Percentiles rank a stretch among this genome's conserved stretches.
Evolutionary conservation across 805 yeast genomes (phyloP).

Genomic region (Hanseniaspora nectarophila): DNA sequence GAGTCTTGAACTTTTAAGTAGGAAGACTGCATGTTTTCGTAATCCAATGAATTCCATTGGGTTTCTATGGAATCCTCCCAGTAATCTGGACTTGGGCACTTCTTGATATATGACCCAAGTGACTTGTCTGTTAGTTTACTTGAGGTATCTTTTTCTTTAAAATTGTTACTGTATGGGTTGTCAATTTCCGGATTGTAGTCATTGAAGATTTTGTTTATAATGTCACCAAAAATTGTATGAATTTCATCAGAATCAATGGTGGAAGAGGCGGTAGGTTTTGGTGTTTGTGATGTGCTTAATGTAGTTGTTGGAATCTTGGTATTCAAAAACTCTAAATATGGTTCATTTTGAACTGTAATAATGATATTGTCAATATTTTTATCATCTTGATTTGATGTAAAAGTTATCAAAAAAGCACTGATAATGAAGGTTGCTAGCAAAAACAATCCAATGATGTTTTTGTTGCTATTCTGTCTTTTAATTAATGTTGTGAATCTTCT

Average conservation of each 20-base stretch:
- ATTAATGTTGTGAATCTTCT: not conserved
- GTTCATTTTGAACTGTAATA: not conserved
- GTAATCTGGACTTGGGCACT: slow-evolving; percentile 9
- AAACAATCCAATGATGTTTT: not conserved
- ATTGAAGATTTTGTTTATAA: not conserved
- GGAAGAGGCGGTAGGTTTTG: not conserved
- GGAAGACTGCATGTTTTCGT: slow-evolving; percentile 15
- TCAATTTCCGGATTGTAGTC: slow-evolving; percentile 5
- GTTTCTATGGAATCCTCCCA: slow-evolving; percentile 5
- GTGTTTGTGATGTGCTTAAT: not conserved
- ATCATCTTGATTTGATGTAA: slow-evolving; percentile 1
- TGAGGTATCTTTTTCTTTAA: slow-evolving; percentile 10
- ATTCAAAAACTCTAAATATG: not conserved
- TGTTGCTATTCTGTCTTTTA: not conserved
- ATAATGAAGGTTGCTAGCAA: not conserved
- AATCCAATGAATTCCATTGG: slow-evolving; percentile 1
- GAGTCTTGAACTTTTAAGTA: slow-evolving; percentile 22
- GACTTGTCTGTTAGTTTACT: not conserved
- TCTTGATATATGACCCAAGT: slow-evolving; percentile 1
- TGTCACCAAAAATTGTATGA: slow-evolving; percentile 3
- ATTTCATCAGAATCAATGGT: not conserved
- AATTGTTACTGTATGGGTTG: not conserved
- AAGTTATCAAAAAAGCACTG: not conserved
- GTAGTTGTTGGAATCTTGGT: not conserved
- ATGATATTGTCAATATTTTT: not conserved